Conservation (phyloP, 2,329 filamentous ascomycete genomes). For the Pseudocercospora cruenta region DNA sequence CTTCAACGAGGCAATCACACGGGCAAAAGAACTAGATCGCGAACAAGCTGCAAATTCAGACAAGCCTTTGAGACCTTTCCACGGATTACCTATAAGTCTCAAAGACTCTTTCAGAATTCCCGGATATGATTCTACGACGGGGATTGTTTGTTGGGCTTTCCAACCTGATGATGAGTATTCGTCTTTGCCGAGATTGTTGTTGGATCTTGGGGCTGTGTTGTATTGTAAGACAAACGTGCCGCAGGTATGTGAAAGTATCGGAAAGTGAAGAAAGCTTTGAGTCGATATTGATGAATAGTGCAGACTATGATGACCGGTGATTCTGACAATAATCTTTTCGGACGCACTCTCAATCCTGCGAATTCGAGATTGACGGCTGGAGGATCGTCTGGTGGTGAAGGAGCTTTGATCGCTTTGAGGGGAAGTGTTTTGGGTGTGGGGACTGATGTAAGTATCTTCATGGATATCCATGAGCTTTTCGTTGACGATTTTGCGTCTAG, state of each 20-base stretch:
- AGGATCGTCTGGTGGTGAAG: conserved; percentile 69
- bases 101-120: conserved; percentile 48
- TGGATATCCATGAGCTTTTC: too few species aligned
- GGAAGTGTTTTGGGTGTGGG: conserved; percentile 64
- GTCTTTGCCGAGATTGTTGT: conserved; percentile 49
- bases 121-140: conserved; percentile 20
- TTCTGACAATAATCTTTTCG: conserved; percentile 44
- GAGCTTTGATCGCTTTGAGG: conserved; percentile 60
- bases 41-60: conserved; percentile 27
- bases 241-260: background rate
- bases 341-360: conserved; percentile 61
- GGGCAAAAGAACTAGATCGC: conserved; percentile 32
- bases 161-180: conserved; percentile 43
- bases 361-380: conserved; percentile 65
- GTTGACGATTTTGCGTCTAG: background rate
- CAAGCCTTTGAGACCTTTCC: conserved; percentile 45
- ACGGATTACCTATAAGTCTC: conserved; percentile 59
- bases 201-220: conserved; percentile 52
- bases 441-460: conserved; percentile 64
- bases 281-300: too few species aligned
- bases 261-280: too few species aligned
- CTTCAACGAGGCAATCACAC: conserved; percentile 47
- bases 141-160: conserved; percentile 14
- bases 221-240: conserved; percentile 61
- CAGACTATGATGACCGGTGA: conserved; percentile 50